Evolutionary conservation across 192 early-diverging fungal species (phyloP).

Genomic region (Backusella mclennaniae): DNA sequence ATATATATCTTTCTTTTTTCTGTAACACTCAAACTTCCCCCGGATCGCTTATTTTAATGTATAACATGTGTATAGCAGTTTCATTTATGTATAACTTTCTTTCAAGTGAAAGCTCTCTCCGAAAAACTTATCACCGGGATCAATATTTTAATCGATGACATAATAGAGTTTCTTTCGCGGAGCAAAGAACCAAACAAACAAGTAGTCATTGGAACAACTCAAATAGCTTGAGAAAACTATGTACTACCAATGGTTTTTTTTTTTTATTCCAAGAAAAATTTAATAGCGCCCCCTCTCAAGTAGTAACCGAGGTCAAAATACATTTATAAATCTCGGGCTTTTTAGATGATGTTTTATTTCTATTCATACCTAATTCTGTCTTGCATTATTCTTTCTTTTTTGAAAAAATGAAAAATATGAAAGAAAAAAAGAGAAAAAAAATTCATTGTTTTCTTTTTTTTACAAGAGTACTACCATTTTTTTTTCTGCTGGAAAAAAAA

Average conservation of each 20-base stretch:
- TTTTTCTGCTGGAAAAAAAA: background rate
- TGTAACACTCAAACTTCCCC: background rate
- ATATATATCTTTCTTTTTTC: background rate
- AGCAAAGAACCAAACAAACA: background rate
- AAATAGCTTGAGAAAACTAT: background rate
- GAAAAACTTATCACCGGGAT: background rate
- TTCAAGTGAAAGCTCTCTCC: background rate
- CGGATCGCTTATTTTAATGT: background rate
- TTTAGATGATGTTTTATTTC: background rate
- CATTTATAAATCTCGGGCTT: background rate
- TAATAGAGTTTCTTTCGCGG: background rate
- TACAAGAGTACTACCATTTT: background rate
- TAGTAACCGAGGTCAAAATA: background rate
- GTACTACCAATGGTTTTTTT: background rate
- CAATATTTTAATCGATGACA: background rate
- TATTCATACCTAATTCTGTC: background rate
- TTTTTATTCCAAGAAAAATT: background rate
- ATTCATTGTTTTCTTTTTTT: background rate
- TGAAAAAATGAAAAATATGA: background rate
- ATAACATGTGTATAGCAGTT: background rate
- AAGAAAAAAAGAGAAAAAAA: background rate
- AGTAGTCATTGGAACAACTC: background rate
- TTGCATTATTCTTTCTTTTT: background rate
- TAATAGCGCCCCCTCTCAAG: background rate
- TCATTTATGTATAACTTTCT: background rate